Evolutionary conservation across 2,329 filamentous ascomycete species (phyloP).

Genomic region (Penicillium griseofulvum): DNA sequence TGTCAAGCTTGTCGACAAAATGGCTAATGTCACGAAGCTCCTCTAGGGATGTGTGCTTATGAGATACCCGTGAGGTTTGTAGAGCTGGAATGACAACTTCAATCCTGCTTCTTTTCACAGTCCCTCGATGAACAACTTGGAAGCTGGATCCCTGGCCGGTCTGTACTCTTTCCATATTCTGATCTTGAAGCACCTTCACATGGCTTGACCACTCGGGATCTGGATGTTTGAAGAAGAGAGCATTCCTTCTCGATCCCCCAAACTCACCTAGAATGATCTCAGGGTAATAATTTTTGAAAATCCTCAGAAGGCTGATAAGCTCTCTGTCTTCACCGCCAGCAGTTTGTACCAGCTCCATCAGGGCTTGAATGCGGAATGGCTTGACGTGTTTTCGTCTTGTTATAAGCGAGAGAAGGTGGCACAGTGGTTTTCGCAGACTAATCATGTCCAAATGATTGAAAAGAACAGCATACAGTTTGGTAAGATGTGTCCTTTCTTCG

Average conservation of each 20-base stretch:
- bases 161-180: constrained; percentile 44
- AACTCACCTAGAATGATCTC: constrained; percentile 77
- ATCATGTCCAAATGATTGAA: constrained; percentile 82
- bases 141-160: constrained; percentile 55
- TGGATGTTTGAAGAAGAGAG: constrained; percentile 58
- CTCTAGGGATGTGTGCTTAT: constrained; percentile 60
- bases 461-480: constrained; percentile 69
- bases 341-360: constrained; percentile 54
- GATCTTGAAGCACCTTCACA: constrained; percentile 66
- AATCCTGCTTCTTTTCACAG: constrained; percentile 50
- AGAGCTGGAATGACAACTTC: constrained; percentile 63
- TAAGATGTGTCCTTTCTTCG: constrained; percentile 61
- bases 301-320: constrained; percentile 69
- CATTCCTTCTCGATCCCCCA: constrained; percentile 43
- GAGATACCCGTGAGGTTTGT: constrained; percentile 70
- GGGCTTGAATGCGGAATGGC: constrained; percentile 74
- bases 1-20: constrained; percentile 72
- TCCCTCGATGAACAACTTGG: constrained; percentile 58
- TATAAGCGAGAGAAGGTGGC: constrained; percentile 74
- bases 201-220: constrained; percentile 71
- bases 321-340: constrained; percentile 67
- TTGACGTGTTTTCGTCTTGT: constrained; percentile 80
- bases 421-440: constrained; percentile 66
- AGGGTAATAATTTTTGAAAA: constrained; percentile 90
- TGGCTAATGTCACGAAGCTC: constrained; percentile 70